Base-by-base conservation (phyloP, 768 basidiomycete species). In the Leccinum subgranulosum region DNA sequence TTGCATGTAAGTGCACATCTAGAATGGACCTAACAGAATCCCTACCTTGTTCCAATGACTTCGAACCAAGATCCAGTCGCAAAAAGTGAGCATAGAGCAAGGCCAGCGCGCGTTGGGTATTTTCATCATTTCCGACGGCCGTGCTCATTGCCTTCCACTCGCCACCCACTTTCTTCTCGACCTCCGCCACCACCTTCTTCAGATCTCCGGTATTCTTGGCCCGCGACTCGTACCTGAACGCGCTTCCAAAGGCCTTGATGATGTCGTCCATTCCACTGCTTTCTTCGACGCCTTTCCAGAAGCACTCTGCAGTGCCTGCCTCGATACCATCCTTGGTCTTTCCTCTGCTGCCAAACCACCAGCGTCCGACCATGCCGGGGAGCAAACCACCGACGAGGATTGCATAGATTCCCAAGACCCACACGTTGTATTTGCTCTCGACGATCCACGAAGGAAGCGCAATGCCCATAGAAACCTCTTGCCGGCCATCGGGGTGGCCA, bases 401-500 rank as follows among this genome's bases (percentile, higher is more conserved):
- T 3, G 87, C 96, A 66, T 99, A 99, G 12, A 84, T 75, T 21
- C 87, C 92, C 47, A 99, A 81, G 1, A 98, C 92, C 86, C 88
- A 94, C 28, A 91, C 81, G 60, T 88, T 93, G 74, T 98, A 97
- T 66, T 91, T 84, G 43, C 90, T 84, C 66, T 94, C 94, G 51
- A 99, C 81, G 55, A 99, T 85, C 94, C 95, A 98, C 54, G 84
- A 79, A 0, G 97, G 97, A 6, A 99, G 78, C 0, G 97, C 97
- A 62, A 99, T 95, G 53, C 95, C 95, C 83, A 94, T 92, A 15
- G 89, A 85, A 28, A 95, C 79, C 67, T 93, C 90, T 69, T 98
- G 94, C n/a, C 92, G 88, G 7, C 97, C 97, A 70, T 99, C 97
- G 0, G 97, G 97, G 68, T 99, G 89, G 3, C 94, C 94, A 62